Evolutionary conservation across 306 rosid species (phyloP), one percentile per base, ranked within the genome.

Genomic region (Sesbania bispinosa): DNA sequence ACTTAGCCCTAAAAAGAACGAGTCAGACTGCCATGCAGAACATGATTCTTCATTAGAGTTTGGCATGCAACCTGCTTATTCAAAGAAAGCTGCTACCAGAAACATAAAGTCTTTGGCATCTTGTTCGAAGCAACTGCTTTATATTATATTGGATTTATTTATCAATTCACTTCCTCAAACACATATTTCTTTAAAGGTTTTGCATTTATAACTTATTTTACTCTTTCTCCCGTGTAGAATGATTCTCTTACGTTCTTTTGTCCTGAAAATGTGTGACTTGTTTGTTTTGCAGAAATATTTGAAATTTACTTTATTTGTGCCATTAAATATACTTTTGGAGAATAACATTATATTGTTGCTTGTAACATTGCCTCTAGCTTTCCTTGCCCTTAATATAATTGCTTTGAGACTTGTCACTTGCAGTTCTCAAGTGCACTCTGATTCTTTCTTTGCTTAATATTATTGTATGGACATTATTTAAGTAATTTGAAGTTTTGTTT

Each of bases 81-180:
- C 98, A 77, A 89, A 86, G 88, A 87, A 90, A 85, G 80, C 64
- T 73, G 95, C 92, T 32, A 62, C 82, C 18, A 89, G 68, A 88
- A 90, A 94, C 75, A 30, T 90, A 15, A 89, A 83, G 85, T 87
- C 95, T 36, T 62, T 94, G 81, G 79, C 78, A 10, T 86, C 88
- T 67, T 75, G 82, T 83, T 90, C 97, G 8, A 43, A 74, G 50
- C 84, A 75, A 72, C 85, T 94, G 88, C 88, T 94, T 67, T 42
- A 42, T 69, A 69, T 87, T 72, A 85, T 89, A 23, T 61, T 87
- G 20, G 97, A 87, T 74, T 60, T 88, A 62, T 90, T 86, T 83
- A 52, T 89, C 73, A 87, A 69, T 82, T 86, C 92, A 55, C 65
- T 9, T 24, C 82, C 92, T 10, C 75, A 55, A 71, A 80, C 57